Evolutionary conservation across 148 eudicot species (phyloP).

Genomic region (Beta vulgaris): DNA sequence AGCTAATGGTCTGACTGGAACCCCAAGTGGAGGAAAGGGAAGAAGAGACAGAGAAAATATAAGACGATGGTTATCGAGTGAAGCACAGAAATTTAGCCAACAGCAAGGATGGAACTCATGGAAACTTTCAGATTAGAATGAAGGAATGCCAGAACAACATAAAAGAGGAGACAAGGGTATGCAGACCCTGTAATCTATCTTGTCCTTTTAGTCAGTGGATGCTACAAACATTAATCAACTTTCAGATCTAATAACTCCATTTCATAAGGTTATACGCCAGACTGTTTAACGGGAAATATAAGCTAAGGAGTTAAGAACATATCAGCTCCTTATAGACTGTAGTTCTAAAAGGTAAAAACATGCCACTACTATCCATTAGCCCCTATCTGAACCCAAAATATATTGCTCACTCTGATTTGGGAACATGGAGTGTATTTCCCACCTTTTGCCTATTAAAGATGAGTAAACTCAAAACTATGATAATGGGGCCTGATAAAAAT

Average conservation of each 20-base stretch:
- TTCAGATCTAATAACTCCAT: no score
- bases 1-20: not conserved
- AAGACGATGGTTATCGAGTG: not conserved
- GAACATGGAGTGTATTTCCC: not conserved
- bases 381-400: not conserved
- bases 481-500: not conserved
- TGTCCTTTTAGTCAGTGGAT: no score
- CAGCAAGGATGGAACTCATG: not conserved
- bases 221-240: no score
- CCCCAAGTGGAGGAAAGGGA: not conserved
- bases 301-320: no score
- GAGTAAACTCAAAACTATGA: not conserved
- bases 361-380: not conserved
- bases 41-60: not conserved
- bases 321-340: not conserved
- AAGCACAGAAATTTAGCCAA: not conserved
- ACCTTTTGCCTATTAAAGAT: conserved; percentile 1
- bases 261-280: no score
- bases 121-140: not conserved
- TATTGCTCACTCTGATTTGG: not conserved
- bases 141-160: not conserved
- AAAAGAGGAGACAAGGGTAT: not conserved
- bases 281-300: no score
- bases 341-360: not conserved
- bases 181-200: no score